phyloP scores from a whole-genome alignment of 2,329 filamentous ascomycete genomes.

The Fusarium longipes region DNA sequence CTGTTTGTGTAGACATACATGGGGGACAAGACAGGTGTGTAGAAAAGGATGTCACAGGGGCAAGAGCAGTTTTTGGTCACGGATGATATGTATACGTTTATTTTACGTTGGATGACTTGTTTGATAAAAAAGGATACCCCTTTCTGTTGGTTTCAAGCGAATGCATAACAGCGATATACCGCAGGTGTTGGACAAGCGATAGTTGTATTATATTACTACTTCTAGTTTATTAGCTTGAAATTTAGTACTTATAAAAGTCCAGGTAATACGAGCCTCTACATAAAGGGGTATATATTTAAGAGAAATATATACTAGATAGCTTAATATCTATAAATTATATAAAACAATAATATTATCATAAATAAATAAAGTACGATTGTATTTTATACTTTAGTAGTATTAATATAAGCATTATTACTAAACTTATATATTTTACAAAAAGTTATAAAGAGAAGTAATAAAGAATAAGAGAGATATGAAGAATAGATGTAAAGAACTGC shows the following conservation, averaged over 20 bases:
- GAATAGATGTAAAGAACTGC: too few species aligned
- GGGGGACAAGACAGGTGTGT: background rate
- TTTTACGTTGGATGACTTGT: conserved; percentile 36
- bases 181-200: conserved; percentile 39
- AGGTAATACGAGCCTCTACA: too few species aligned
- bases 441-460: too few species aligned
- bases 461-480: background rate
- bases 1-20: conserved; percentile 12
- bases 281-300: too few species aligned
- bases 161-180: conserved; percentile 31
- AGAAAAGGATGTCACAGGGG: background rate
- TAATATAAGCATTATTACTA: too few species aligned
- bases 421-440: too few species aligned
- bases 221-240: background rate
- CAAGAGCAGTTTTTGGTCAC: conserved; percentile 5
- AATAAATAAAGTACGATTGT: too few species aligned
- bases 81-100: conserved; percentile 26
- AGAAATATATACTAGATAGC: too few species aligned
- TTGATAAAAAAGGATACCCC: conserved; percentile 45
- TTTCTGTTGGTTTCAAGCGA: conserved; percentile 34
- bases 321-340: too few species aligned
- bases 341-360: too few species aligned
- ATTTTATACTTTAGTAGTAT: too few species aligned
- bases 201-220: background rate
- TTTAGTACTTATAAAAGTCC: background rate